Evolutionary conservation across 225 moss, liverwort and hornwort genomes (phyloP).

Genomic region (Marchantia paleacea): DNA sequence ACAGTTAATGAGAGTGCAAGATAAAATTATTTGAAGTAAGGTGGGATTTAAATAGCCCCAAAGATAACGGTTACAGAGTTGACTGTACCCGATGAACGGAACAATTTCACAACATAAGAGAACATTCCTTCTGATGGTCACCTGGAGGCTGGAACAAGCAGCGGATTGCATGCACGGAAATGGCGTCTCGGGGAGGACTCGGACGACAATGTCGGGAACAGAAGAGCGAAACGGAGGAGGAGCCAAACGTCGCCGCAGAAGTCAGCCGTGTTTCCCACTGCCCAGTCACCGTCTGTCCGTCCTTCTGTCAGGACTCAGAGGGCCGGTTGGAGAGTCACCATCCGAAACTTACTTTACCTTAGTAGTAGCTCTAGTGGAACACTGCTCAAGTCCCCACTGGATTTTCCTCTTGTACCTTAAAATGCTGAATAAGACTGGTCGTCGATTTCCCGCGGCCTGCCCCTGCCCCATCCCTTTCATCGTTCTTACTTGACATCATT

Average conservation of each 20-base stretch:
- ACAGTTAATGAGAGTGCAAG: too few relatives aligned
- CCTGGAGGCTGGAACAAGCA: not conserved
- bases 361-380: not conserved
- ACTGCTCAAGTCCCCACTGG: not conserved
- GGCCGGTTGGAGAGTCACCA: not conserved
- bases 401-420: not conserved
- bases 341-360: not conserved
- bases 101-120: too few relatives aligned
- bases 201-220: not conserved
- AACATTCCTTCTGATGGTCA: not conserved
- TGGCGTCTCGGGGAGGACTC: not conserved
- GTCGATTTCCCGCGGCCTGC: too few relatives aligned
- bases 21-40: too few relatives aligned
- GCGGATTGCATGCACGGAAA: too few relatives aligned
- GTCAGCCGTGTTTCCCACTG: not conserved
- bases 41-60: not conserved
- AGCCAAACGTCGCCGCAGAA: not conserved
- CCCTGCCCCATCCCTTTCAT: too few relatives aligned
- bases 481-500: too few relatives aligned
- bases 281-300: not conserved
- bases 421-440: too few relatives aligned
- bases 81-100: not conserved
- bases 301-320: not conserved
- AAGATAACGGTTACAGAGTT: not conserved
- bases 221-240: conserved; percentile 1